phyloP scores from a whole-genome alignment of 2,329 filamentous ascomycete genomes.

The Verticillium nubilum region DNA sequence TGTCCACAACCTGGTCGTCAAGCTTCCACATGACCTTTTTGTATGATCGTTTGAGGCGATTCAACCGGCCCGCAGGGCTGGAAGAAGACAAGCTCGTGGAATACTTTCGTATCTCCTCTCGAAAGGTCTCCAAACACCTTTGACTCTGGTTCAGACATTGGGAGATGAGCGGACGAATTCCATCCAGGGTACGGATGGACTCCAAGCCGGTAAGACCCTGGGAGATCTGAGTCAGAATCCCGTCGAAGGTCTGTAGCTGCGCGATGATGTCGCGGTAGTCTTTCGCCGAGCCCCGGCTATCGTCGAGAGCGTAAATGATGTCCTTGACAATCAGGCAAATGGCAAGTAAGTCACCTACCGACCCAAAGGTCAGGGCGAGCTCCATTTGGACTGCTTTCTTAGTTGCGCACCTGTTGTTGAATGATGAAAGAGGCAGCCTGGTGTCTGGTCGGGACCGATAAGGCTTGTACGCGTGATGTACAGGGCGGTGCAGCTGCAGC shows the following conservation, averaged over 20 bases:
- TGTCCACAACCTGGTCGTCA: not conserved
- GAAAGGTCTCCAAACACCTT: not conserved
- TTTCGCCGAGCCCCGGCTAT: constrained; percentile 18
- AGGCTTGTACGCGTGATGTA: too few relatives aligned
- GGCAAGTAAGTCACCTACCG: constrained; percentile 22
- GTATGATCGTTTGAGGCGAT: not conserved
- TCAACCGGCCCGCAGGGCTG: not conserved
- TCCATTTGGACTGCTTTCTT: too few relatives aligned
- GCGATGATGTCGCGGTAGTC: constrained; percentile 20
- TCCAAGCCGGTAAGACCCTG: not conserved
- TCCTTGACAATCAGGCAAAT: constrained; percentile 21
- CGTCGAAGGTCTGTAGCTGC: constrained; percentile 18
- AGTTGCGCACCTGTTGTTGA: too few relatives aligned
- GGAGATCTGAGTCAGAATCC: not conserved
- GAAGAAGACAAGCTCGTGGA: not conserved
- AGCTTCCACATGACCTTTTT: not conserved
- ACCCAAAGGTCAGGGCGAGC: constrained; percentile 18
- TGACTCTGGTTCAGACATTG: not conserved
- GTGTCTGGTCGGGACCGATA: too few relatives aligned
- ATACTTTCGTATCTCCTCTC: not conserved
- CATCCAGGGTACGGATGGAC: not conserved
- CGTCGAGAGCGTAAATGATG: constrained; percentile 19
- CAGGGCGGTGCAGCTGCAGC: too few relatives aligned
- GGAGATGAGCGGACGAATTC: not conserved
- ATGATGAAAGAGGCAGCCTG: too few relatives aligned